Evolutionary conservation across 768 basidiomycete genomes (phyloP), one percentile per base, ranked within the genome.

Genomic region (Fomitopsis serialis): DNA sequence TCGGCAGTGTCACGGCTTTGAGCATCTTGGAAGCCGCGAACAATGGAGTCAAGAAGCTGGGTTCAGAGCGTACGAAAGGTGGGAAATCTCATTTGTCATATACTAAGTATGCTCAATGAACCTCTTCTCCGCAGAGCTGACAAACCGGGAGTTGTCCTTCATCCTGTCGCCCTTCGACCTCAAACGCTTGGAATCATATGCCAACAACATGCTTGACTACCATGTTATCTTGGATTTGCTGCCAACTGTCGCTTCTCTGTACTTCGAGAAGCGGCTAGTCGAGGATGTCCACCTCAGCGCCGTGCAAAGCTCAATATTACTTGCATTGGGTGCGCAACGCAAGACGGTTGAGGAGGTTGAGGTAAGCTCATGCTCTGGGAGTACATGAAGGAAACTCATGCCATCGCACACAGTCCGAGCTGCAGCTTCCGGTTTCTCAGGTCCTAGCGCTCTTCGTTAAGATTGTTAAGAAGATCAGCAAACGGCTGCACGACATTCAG

Each of bases 131-230:
- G 67, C 77, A 90, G 65, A 72, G 4, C 67, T 80, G 22, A 66
- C 68, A 5, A 57, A 76, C 17, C 65, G 70, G 1, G 87, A 89
- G 54, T 72, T 88, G 15, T 72, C 81, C 1, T 72, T 85, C 45
- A 66, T 89, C 7, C 66, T 95, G 52, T 86, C 92, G 0, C 92
- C 97, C 0, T 98, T 96, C 67, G 97, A 98, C 68, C 78, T 98
- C 61, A 98, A 98, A 68, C 87, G 97, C 1, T 78, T 99, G 13
- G 89, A 95, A 61, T 90, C 96, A 5, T 99, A 99, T 59, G 89
- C 93, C 0, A 94, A 97, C 68, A 93, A 93, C 65, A 86, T 89
- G 82, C 78, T 98, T 40, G 97, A 98, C 69, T 98, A 96, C 63
- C 97, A 98, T 65, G 92, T 96, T 61, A 81, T 98, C 53, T 77